These are phyloP conservation scores for Gomphus sp. DNA, from an alignment of 1,284 basidiomycete species.

Conservation along the genomic window DNA sequence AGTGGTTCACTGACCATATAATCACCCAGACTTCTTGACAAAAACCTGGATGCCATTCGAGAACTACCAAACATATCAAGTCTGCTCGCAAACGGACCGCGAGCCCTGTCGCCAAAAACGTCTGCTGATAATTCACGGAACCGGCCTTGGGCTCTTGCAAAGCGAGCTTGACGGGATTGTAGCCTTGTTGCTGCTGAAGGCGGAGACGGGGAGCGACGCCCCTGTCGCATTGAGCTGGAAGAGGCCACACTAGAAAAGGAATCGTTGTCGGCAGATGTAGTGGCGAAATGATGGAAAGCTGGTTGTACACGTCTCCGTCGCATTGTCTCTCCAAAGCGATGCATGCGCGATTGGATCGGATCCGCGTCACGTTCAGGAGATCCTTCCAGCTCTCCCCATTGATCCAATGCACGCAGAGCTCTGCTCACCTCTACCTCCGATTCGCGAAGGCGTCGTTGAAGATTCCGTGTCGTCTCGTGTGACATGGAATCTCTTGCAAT, in stretches of 20 bases:
- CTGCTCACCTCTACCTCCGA: constrained; percentile 8
- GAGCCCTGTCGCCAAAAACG: constrained; percentile 1
- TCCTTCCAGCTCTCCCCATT: constrained; percentile 10
- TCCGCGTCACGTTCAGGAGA: background rate
- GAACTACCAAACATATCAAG: background rate
- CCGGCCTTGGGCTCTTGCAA: constrained; percentile 9
- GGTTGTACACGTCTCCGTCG: constrained; percentile 3
- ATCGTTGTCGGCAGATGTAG: background rate
- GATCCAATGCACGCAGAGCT: constrained; percentile 6
- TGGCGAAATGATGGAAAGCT: background rate
- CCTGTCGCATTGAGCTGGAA: background rate
- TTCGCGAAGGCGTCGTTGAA: constrained; percentile 8
- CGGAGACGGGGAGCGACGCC: constrained; percentile 9
- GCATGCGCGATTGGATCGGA: constrained; percentile 4
- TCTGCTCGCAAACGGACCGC: background rate
- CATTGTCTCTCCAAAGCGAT: constrained; percentile 10
- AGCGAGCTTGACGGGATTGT: constrained; percentile 6
- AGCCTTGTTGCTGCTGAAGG: background rate
- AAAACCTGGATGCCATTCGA: constrained; percentile 1
- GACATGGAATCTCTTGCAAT: background rate
- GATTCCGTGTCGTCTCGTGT: background rate
- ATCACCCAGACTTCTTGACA: constrained; percentile 37
- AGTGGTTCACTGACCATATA: constrained; percentile 41
- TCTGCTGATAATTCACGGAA: constrained; percentile 4
- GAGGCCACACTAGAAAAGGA: background rate